A percentile compares a stretch with the other conserved stretches of the same genome.
Evolutionary conservation across 1,284 basidiomycete species (phyloP).

Genomic region (Boletus calvinii): DNA sequence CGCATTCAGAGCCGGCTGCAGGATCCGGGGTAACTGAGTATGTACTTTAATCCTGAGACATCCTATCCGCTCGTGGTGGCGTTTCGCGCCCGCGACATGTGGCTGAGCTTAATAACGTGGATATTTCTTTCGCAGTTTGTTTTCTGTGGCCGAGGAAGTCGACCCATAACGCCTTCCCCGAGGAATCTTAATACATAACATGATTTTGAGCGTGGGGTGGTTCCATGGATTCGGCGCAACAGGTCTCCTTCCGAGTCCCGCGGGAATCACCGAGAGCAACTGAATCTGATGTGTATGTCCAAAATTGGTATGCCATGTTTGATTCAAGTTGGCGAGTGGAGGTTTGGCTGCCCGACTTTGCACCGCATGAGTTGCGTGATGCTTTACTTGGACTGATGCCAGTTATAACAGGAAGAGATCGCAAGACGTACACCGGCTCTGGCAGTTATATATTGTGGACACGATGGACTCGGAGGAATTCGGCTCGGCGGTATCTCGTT

Average conservation of each 20-base stretch:
- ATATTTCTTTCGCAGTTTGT: background rate
- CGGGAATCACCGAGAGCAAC: background rate
- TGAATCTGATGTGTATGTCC: no score
- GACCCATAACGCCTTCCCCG: background rate
- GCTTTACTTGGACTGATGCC: background rate
- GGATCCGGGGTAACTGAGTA: background rate
- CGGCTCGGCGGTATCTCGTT: background rate
- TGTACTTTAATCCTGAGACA: background rate
- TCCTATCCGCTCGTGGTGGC: background rate
- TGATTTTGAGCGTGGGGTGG: background rate
- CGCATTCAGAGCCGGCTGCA: background rate
- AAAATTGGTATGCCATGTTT: background rate
- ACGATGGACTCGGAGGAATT: background rate
- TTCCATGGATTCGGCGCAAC: background rate
- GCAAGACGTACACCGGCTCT: background rate
- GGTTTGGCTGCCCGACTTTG: no score
- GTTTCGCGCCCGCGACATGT: background rate
- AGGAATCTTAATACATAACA: background rate
- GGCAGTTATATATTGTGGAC: no score
- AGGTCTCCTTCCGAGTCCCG: background rate
- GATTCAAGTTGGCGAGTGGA: no score
- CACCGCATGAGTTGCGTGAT: background rate
- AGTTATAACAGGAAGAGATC: background rate
- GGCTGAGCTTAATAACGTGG: no score
- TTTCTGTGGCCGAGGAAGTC: background rate